Conservation (phyloP, 1,139 yeast genomes). For the Torulaspora pretoriensis region DNA sequence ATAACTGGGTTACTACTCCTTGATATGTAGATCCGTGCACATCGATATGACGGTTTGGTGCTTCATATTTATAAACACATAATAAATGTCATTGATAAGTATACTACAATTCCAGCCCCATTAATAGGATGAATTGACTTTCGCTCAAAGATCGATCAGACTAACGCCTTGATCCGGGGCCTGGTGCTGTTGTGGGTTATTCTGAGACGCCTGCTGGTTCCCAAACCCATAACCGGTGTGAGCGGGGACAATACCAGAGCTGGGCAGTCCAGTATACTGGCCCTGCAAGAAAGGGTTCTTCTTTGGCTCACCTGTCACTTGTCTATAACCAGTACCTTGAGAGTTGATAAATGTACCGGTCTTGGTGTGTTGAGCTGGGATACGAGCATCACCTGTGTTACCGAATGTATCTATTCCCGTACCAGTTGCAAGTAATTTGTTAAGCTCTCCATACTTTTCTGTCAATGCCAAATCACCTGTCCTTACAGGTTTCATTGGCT, state of each 20-base stretch:
- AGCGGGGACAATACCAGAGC: conserved; percentile 54
- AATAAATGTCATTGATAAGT: conserved; percentile 2
- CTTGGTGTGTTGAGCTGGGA: conserved; percentile 90
- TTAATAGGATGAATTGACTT: background rate
- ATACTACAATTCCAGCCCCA: conserved; percentile 9
- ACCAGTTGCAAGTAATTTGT: conserved; percentile 74
- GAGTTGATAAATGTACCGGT: conserved; percentile 79
- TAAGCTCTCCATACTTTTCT: conserved; percentile 66
- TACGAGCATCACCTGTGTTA: conserved; percentile 81
- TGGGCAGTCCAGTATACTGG: conserved; percentile 72
- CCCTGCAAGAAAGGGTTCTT: conserved; percentile 69
- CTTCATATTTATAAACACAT: conserved; percentile 4
- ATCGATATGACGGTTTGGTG: background rate
- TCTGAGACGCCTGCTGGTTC: conserved; percentile 45
- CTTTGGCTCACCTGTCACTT: conserved; percentile 42
- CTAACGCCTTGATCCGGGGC: conserved; percentile 31
- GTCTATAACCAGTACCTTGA: conserved; percentile 77
- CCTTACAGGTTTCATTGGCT: conserved; percentile 41
- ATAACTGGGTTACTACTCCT: conserved; percentile 32
- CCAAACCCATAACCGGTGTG: conserved; percentile 96
- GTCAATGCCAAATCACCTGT: conserved; percentile 47
- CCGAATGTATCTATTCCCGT: conserved; percentile 96
- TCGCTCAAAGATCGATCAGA: conserved; percentile 35
- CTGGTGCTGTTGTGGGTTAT: conserved; percentile 24
- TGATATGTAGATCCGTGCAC: conserved; percentile 24